phyloP scores from a whole-genome alignment of 1,284 basidiomycete species.

The Microbotryum saponariae region DNA sequence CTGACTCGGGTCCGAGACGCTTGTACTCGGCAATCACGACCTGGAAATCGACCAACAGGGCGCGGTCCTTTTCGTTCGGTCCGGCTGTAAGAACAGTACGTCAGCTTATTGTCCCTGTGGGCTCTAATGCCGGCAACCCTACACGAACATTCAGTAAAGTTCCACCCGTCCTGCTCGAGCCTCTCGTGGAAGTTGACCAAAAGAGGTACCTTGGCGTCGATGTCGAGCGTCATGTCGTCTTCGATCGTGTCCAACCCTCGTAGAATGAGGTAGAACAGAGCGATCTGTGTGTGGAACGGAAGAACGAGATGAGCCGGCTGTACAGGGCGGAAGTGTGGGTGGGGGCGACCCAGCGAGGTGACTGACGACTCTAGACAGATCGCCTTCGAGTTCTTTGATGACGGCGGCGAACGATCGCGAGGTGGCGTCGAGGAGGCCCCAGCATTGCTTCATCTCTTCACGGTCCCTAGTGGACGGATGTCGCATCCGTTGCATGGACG shows the following conservation, averaged over 20 bases:
- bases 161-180: conserved; percentile 79
- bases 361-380: conserved; percentile 81
- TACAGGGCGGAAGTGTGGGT: not conserved
- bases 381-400: conserved; percentile 94
- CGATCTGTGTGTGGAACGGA: conserved; percentile 53
- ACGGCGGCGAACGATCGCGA: conserved; percentile 87
- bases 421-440: conserved; percentile 81
- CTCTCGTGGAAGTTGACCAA: conserved; percentile 77
- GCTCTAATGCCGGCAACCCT: not conserved
- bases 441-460: conserved; percentile 76
- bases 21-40: conserved; percentile 76
- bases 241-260: conserved; percentile 93
- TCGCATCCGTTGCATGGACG: not conserved
- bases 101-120: not conserved
- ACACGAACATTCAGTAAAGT: conserved; percentile 57
- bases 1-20: conserved; percentile 57
- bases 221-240: conserved; percentile 94
- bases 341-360: not conserved
- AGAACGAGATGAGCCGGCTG: not conserved
- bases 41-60: conserved; percentile 79
- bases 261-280: conserved; percentile 90
- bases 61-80: conserved; percentile 82
- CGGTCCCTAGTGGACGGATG: conserved; percentile 53
- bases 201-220: conserved; percentile 76
- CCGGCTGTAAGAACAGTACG: conserved; percentile 45